These are phyloP conservation scores for Nigrospora sphaerica DNA, from an alignment of 2,329 filamentous ascomycete species.

Conservation along the genomic window DNA sequence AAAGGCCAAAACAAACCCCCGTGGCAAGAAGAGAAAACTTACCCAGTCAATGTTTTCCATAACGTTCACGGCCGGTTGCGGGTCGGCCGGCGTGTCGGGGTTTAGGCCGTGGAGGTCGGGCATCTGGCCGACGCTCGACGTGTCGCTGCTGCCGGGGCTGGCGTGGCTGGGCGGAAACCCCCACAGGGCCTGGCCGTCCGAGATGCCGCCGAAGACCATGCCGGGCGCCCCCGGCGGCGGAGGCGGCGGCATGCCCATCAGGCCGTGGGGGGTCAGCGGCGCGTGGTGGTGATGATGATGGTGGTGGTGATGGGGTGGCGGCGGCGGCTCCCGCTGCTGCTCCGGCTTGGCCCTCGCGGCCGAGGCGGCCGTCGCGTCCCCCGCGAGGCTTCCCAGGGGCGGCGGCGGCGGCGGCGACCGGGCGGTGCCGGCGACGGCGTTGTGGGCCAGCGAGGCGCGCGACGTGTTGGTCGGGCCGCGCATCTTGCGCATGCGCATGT, in stretches of 20 bases:
- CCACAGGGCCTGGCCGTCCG: slow-evolving; percentile 41
- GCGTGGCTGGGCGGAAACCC: slow-evolving; percentile 29
- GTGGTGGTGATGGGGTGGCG: not conserved
- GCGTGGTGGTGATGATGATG: not conserved
- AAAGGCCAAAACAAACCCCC: not conserved
- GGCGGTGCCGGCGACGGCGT: slow-evolving; percentile 23
- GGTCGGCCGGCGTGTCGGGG: slow-evolving; percentile 3
- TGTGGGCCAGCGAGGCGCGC: slow-evolving; percentile 26
- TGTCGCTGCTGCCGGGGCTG: slow-evolving; percentile 37
- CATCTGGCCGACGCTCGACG: slow-evolving; percentile 21
- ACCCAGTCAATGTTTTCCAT: slow-evolving; percentile 61
- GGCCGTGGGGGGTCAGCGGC: not conserved
- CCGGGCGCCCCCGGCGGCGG: slow-evolving; percentile 9
- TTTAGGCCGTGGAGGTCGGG: slow-evolving; percentile 5
- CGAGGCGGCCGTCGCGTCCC: not conserved
- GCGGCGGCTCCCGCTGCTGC: not conserved
- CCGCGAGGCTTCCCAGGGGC: slow-evolving; percentile 5
- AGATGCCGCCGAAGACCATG: slow-evolving; percentile 38
- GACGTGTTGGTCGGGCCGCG: slow-evolving; percentile 41
- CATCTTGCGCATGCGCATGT: slow-evolving; percentile 51
- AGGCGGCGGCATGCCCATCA: not conserved
- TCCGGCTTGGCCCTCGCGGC: not conserved
- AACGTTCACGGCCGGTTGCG: slow-evolving; percentile 16
- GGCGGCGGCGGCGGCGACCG: slow-evolving; percentile 6
- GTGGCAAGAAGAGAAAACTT: slow-evolving; percentile 17